These are phyloP conservation scores for Casuarina cunninghamiana DNA, from an alignment of 306 rosid genomes.

Conservation along the genomic window DNA sequence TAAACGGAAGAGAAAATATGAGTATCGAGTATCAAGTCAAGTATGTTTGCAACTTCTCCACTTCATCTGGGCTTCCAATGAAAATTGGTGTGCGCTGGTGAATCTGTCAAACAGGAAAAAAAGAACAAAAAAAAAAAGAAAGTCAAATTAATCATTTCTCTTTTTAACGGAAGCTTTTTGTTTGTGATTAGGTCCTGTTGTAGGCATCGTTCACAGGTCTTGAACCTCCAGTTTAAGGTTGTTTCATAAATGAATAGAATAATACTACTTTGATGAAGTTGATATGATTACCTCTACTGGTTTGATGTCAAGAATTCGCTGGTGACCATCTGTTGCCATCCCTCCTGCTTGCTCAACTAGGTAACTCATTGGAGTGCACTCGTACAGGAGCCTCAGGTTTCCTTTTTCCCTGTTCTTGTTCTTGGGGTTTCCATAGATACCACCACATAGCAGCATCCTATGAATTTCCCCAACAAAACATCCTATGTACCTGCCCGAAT, in stretches of 20 bases:
- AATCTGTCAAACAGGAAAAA: conserved; percentile 15
- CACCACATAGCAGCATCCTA: conserved; percentile 40
- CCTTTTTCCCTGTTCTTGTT: conserved; percentile 36
- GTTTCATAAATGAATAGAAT: neutral
- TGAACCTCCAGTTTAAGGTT: neutral
- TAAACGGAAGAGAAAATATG: neutral
- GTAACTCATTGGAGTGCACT: conserved; percentile 54
- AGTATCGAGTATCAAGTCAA: conserved; percentile 22
- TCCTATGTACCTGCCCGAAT: conserved; percentile 45
- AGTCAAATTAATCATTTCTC: neutral
- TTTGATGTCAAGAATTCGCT: conserved; percentile 37
- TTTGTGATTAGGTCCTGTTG: neutral
- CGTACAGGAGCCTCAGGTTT: conserved; percentile 41
- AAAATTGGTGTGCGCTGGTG: conserved; percentile 42
- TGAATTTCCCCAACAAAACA: conserved; percentile 46
- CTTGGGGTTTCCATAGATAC: conserved; percentile 46
- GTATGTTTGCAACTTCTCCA: conserved; percentile 32
- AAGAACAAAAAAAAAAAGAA: neutral
- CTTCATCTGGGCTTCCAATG: conserved; percentile 43
- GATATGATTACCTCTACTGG: conserved; percentile 28
- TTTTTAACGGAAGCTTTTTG: neutral
- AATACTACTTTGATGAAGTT: neutral
- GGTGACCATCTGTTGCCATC: conserved; percentile 37
- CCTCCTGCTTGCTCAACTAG: conserved; percentile 49
- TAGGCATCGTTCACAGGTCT: neutral